Base-by-base conservation (phyloP, 441 rosid species). In the Omphalea diandra region DNA sequence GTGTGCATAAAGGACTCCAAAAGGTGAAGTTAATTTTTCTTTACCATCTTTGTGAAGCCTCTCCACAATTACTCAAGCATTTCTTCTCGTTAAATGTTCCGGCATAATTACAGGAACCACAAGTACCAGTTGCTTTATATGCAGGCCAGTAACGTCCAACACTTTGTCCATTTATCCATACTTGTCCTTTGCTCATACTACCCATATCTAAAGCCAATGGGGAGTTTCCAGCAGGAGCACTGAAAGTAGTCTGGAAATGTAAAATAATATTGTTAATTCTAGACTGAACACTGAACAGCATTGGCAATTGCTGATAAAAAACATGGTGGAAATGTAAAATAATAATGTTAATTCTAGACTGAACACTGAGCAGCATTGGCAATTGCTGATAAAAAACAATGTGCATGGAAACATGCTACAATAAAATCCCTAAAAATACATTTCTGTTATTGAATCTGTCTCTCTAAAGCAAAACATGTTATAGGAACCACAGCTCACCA, bases 121-220 rank as follows among this genome's bases (percentile, higher is more conserved):
- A 96, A 66, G 73, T 73, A 67, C 97, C 99, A 49, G 91, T 57
- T 36, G 97, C 98, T 79, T 91, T 89, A 35, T 91, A 93, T 2
- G 97, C 97, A 73, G 99, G 97, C 99, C 97, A 93, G 75, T 89
- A 82, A 52, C 99, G 97, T 50, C 99, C 99, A 38, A 90, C 56
- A 74, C 91, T 87, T 80, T 87, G 89, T 62, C 98, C 99, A 64
- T 96, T 96, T 70, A 96, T 86, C 99, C 99, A 95, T 57, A 88
- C 82, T 76, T 93, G 98, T 62, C 99, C 99, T 84, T 95, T 95
- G 17, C 97, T 93, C 99, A 95, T 95, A 76, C 93, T 89, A 68
- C 79, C 78, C 98, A 96, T 90, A 74, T 96, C 99, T 47, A 95
- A 75, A 73, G 98, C 98, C 76, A 95, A 69, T 0, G 98, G 99